A percentile compares a stretch with the other conserved stretches of the same genome.
These are phyloP conservation scores for Isatis tinctoria DNA, from an alignment of 345 rosid species.

Conservation along the genomic window DNA sequence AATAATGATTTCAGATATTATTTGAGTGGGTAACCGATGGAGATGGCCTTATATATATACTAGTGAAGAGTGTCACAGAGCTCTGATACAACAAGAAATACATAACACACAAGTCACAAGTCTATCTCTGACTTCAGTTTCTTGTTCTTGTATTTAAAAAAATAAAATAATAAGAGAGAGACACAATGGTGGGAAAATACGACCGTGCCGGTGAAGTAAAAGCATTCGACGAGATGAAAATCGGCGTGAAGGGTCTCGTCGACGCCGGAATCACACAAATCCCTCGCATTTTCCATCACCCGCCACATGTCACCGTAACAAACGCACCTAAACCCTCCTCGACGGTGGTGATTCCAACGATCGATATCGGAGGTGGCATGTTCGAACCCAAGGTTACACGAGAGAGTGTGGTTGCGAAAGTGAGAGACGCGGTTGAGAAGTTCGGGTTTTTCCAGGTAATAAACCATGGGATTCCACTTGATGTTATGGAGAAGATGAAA, in stretches of 20 bases:
- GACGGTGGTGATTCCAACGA: background rate
- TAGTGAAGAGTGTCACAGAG: background rate
- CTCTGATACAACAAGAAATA: background rate
- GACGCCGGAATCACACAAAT: constrained; percentile 20
- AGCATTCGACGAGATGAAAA: constrained; percentile 30
- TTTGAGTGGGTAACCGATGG: too few relatives aligned
- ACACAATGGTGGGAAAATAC: background rate
- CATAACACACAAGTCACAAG: background rate
- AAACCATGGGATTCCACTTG: constrained; percentile 18
- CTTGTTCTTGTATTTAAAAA: background rate
- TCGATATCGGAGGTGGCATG: constrained; percentile 11
- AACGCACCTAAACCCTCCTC: background rate
- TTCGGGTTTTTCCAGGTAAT: constrained; percentile 22
- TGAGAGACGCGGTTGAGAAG: constrained; percentile 6
- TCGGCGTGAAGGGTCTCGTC: constrained; percentile 29
- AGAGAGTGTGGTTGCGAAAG: background rate
- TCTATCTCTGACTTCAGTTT: background rate
- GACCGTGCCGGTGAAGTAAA: constrained; percentile 9
- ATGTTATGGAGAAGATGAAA: background rate
- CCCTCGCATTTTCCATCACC: constrained; percentile 28
- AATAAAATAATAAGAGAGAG: background rate
- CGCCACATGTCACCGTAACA: background rate
- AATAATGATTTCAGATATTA: too few relatives aligned
- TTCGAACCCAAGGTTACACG: background rate
- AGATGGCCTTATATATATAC: too few relatives aligned